phyloP scores from a whole-genome alignment of 1,284 basidiomycete species.

The Ganoderma multipileum region DNA sequence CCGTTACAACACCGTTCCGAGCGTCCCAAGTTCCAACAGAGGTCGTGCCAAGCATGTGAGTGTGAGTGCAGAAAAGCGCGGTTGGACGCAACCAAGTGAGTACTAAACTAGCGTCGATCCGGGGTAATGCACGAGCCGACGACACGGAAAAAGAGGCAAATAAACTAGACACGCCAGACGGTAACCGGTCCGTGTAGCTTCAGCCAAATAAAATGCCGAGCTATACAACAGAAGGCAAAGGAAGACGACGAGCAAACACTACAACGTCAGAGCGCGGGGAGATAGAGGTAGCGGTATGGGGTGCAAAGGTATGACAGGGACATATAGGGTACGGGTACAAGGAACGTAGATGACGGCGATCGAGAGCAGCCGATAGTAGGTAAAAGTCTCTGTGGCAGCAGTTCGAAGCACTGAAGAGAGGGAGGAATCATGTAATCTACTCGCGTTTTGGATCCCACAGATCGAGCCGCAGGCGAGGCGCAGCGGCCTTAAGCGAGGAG shows the following conservation, averaged over 20 bases:
- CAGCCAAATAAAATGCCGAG: conserved; percentile 3
- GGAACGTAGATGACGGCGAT: conserved; percentile 24
- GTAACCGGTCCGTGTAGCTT: conserved; percentile 13
- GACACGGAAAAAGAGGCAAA: background rate
- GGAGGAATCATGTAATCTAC: conserved; percentile 12
- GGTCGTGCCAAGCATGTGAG: background rate
- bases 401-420: conserved; percentile 22
- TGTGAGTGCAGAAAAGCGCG: background rate
- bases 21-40: background rate
- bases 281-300: conserved; percentile 14
- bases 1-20: background rate
- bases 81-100: background rate
- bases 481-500: conserved; percentile 35
- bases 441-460: conserved; percentile 22
- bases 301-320: conserved; percentile 3
- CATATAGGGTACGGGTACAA: conserved; percentile 24
- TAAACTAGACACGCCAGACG: conserved; percentile 2
- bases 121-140: conserved; percentile 1
- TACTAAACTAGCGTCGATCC: conserved; percentile 1
- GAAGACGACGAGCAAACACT: conserved; percentile 22
- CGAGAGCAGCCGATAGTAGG: conserved; percentile 22
- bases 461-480: background rate
- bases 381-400: conserved; percentile 25
- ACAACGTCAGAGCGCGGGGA: conserved; percentile 14
- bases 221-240: conserved; percentile 5